Conservation (phyloP, 164 flowering plant genomes). For the Magnolia officinalis region DNA sequence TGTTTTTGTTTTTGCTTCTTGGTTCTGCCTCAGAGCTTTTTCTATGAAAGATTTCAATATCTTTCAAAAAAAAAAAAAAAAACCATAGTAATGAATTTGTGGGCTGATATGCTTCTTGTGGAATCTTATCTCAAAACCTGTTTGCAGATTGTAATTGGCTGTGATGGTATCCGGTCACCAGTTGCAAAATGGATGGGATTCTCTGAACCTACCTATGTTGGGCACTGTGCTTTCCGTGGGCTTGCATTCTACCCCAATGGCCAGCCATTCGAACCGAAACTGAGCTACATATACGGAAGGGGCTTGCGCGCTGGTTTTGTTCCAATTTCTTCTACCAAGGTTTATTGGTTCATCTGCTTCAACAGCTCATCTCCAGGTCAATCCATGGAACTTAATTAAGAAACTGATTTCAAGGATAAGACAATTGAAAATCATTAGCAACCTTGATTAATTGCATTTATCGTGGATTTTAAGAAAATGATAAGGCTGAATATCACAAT, state of each 20-base stretch:
- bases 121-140: conserved; percentile 2
- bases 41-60: too few species aligned
- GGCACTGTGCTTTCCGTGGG: conserved; percentile 88
- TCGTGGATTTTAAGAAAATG: neutral
- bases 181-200: conserved; percentile 95
- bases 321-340: conserved; percentile 82
- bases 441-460: neutral
- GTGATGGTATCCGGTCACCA: conserved; percentile 86
- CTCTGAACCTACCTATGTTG: conserved; percentile 71
- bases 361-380: conserved; percentile 79
- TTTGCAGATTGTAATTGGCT: conserved; percentile 75
- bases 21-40: too few species aligned
- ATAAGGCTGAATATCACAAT: neutral
- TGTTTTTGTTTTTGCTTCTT: too few species aligned
- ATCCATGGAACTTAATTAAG: conserved; percentile 2
- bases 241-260: conserved; percentile 66
- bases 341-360: conserved; percentile 93
- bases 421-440: neutral
- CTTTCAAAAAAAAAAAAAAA: too few species aligned
- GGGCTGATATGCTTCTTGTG: neutral
- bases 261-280: conserved; percentile 63
- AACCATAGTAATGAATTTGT: too few species aligned
- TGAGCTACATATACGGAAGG: conserved; percentile 77
- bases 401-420: neutral
- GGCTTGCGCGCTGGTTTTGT: conserved; percentile 84